Percentiles rank a stretch among this genome's conserved stretches.
These are phyloP conservation scores for Hymenoscyphus fraxineus DNA, from an alignment of 2,329 filamentous ascomycete species.

Conservation along the genomic window DNA sequence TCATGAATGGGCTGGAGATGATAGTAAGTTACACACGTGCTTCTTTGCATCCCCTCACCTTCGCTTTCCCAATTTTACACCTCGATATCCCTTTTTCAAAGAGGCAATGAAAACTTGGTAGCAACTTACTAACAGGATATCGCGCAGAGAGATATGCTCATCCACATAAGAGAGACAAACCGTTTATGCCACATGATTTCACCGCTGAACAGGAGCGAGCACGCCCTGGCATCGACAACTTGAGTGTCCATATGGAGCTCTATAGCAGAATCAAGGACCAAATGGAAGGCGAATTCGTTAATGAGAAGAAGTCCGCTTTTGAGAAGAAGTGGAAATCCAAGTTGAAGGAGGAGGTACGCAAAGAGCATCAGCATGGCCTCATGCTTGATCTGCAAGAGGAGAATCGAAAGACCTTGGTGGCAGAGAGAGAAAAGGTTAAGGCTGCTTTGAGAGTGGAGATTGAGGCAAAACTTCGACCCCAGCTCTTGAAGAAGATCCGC, in stretches of 20 bases:
- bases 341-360: background rate
- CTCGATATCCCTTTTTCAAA: background rate
- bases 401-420: background rate
- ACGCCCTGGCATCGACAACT: background rate
- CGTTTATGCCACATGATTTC: background rate
- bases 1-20: background rate
- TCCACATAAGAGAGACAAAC: background rate
- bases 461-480: background rate
- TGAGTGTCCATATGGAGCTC: background rate
- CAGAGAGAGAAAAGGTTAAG: constrained; percentile 2
- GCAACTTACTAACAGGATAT: background rate
- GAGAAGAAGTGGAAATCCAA: background rate
- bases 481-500: background rate
- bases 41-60: background rate
- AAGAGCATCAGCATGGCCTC: background rate
- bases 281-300: background rate
- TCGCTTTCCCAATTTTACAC: background rate
- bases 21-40: background rate
- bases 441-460: background rate
- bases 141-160: background rate
- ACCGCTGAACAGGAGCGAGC: background rate
- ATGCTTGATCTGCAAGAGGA: background rate
- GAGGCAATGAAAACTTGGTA: background rate
- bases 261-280: background rate
- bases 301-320: background rate